Percentiles rank a stretch among this genome's conserved stretches.
Conservation (phyloP, 495 filamentous ascomycete genomes). For the Pseudevernia furfuracea region DNA sequence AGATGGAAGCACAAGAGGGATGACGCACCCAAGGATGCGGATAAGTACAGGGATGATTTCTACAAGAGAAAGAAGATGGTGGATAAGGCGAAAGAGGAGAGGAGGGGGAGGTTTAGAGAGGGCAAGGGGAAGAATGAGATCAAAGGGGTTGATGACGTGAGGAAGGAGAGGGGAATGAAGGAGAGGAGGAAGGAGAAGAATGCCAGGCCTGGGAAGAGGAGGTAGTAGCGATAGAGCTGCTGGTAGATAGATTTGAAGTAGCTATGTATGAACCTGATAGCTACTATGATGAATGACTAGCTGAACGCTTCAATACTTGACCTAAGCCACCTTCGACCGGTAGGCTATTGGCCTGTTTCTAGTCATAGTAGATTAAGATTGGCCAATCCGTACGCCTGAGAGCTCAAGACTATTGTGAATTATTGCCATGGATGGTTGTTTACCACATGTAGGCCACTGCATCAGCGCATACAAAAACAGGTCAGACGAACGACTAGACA, state of each 20-base stretch:
- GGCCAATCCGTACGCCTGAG: neutral
- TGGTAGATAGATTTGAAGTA: slow-evolving; percentile 9
- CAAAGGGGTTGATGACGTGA: slow-evolving; percentile 72
- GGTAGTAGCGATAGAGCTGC: neutral
- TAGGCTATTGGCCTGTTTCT: neutral
- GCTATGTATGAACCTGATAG: neutral
- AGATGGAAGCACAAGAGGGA: slow-evolving; percentile 74
- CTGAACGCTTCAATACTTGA: neutral
- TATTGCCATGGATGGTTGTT: neutral
- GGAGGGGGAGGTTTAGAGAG: slow-evolving; percentile 62
- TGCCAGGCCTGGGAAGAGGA: slow-evolving; percentile 64
- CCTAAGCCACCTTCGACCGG: neutral
- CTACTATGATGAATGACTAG: neutral
- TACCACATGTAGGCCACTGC: neutral
- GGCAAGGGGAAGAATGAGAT: slow-evolving; percentile 68
- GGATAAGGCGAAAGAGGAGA: slow-evolving; percentile 76
- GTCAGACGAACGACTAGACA: neutral
- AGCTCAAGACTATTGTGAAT: neutral
- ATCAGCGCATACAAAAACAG: neutral
- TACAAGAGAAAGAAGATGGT: slow-evolving; percentile 85
- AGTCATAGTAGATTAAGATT: neutral
- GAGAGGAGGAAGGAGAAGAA: slow-evolving; percentile 81
- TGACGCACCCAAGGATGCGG: slow-evolving; percentile 83
- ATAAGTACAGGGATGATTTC: slow-evolving; percentile 83
- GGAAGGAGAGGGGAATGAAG: slow-evolving; percentile 67